These are phyloP conservation scores for Adansonia digitata DNA, from an alignment of 345 rosid species.

Conservation along the genomic window DNA sequence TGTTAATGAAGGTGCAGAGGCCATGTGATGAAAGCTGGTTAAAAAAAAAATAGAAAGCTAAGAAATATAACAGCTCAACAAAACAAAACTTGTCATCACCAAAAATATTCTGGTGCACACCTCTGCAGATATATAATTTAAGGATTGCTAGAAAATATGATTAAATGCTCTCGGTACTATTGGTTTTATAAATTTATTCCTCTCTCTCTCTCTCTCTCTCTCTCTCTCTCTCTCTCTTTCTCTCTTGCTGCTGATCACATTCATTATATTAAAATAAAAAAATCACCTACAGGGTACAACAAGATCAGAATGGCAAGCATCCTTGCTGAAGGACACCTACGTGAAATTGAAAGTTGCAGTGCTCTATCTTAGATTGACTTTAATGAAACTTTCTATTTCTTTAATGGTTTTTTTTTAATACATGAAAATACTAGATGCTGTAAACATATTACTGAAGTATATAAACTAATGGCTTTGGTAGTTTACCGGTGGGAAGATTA, in stretches of 20 bases:
- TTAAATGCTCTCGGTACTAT: constrained; percentile 17
- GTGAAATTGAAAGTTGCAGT: constrained; percentile 33
- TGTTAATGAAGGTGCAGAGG: constrained; percentile 21
- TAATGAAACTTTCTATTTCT: background rate
- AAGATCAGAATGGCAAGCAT: constrained; percentile 35
- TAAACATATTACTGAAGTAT: background rate
- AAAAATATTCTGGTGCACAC: constrained; percentile 15
- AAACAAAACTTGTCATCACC: constrained; percentile 25
- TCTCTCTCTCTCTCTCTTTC: no score
- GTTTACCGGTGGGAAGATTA: background rate
- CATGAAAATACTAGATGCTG: background rate
- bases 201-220: no score
- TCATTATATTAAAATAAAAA: constrained; percentile 14
- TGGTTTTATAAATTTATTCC: background rate
- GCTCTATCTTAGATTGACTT: constrained; percentile 46
- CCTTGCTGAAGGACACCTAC: constrained; percentile 56
- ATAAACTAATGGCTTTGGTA: background rate
- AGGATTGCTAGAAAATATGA: constrained; percentile 1
- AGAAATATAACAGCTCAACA: constrained; percentile 45
- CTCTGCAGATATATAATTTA: constrained; percentile 14
- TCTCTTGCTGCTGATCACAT: constrained; percentile 15
- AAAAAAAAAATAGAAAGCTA: constrained; percentile 10
- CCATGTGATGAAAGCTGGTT: constrained; percentile 38
- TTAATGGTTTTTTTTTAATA: background rate
- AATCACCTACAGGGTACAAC: background rate